Evolutionary conservation across 179 eudicot species (phyloP).

Genomic region (Silene coronaria): DNA sequence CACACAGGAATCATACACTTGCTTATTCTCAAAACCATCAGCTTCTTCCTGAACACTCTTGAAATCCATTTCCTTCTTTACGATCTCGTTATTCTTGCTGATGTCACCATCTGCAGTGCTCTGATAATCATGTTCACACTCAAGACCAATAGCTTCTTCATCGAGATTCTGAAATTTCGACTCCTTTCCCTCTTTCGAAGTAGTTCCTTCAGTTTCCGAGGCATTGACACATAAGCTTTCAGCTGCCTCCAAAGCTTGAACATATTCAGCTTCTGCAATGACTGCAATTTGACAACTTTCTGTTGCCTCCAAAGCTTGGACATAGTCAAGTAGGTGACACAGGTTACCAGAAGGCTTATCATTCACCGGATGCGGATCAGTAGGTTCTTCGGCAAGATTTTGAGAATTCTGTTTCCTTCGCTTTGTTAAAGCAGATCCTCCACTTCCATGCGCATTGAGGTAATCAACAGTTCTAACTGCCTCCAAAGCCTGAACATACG

Average conservation of each 20-base stretch:
- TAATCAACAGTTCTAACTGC: constrained; percentile 17
- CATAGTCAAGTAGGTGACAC: constrained; percentile 15
- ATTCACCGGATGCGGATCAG: constrained; percentile 18
- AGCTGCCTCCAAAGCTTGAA: constrained; percentile 25
- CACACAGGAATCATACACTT: constrained; percentile 13
- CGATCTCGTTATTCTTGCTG: neutral
- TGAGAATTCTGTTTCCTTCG: constrained; percentile 27
- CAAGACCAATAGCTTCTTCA: constrained; percentile 24
- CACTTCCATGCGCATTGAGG: constrained; percentile 18
- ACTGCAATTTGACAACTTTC: neutral
- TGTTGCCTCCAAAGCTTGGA: constrained; percentile 26
- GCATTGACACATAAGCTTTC: constrained; percentile 15
- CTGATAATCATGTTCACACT: constrained; percentile 1
- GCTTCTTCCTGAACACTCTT: constrained; percentile 20
- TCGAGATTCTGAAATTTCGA: constrained; percentile 26
- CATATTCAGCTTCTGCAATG: constrained; percentile 7
- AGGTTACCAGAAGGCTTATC: constrained; percentile 20
- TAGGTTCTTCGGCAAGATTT: constrained; percentile 33
- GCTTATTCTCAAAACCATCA: constrained; percentile 21
- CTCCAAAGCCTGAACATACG: constrained; percentile 23
- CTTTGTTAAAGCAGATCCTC: constrained; percentile 30
- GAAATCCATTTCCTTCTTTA: constrained; percentile 16
- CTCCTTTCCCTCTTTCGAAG: constrained; percentile 32
- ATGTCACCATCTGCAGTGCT: constrained; percentile 11
- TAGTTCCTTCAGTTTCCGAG: constrained; percentile 22